Evolutionary conservation across 306 rosid species (phyloP), one percentile per base, ranked within the genome.

Genomic region (Bauhinia variegata): DNA sequence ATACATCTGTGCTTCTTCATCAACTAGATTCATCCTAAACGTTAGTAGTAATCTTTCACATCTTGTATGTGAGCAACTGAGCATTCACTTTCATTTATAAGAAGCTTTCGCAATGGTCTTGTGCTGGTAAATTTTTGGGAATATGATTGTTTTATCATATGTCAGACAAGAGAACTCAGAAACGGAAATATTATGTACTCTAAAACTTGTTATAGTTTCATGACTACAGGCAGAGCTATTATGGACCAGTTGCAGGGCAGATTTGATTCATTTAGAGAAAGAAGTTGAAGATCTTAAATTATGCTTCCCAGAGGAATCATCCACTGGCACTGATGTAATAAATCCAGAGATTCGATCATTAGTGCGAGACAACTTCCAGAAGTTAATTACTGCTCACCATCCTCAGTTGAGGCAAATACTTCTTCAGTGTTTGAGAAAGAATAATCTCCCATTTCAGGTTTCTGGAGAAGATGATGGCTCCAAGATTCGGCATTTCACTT

Each of bases 171-270:
- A 12, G 12, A 55, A 68, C 36, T 53, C 19, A 39, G 49, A 58
- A 43, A 31, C 37, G 38, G 13, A 68, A 34, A 12, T 56, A 39
- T 67, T 59, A 11, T 68, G 19, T 42, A 67, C 63, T 68, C 65
- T 75, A 46, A 65, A 80, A 59, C 67, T 73, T 63, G 78, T 38
- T 79, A 65, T 68, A 64, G 68, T 71, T 77, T 50, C 64, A 37
- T 64, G 72, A n/a, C 66, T 73, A 80, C 89, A 93, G 99, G 96
- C 84, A 16, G 86, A 86, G 73, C 64, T 80, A 15, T 65, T 93
- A 60, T 80, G 82, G 90, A 68, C 77, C 16, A 67, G 54, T 65
- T 90, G 97, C 83, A 75, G 76, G 81, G 75, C 75, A 69, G 95
- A 85, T 68, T 80, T 88, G 68, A 70, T 70, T 65, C 83, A 70